phyloP scores from a whole-genome alignment of 352 stramenopile species.

The Phytophthora pinifolia region DNA sequence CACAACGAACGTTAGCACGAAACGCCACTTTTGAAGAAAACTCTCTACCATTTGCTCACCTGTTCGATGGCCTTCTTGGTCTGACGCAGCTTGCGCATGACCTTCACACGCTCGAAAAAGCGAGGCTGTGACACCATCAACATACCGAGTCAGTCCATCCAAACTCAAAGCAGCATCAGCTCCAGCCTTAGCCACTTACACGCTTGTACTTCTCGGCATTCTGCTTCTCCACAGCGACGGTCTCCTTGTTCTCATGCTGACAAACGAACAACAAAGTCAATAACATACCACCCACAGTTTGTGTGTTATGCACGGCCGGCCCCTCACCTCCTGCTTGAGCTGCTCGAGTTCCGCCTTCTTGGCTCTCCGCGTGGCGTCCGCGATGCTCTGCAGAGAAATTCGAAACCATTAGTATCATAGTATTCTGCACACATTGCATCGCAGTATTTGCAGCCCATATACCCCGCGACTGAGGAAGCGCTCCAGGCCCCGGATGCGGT shows the following conservation, averaged over 20 bases:
- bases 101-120: conserved; percentile 84
- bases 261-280: background rate
- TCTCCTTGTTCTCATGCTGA: conserved; percentile 48
- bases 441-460: conserved; percentile 6
- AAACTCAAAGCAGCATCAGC: background rate
- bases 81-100: conserved; percentile 81
- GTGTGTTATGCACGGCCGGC: background rate
- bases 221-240: conserved; percentile 62
- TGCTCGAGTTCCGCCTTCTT: conserved; percentile 57
- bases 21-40: background rate
- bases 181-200: conserved; percentile 25
- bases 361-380: conserved; percentile 39
- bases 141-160: background rate
- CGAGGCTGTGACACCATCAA: conserved; percentile 42
- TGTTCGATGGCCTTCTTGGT: conserved; percentile 49
- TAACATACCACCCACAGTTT: background rate
- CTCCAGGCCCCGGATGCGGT: conserved; percentile 77
- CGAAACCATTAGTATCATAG: background rate
- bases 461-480: conserved; percentile 77
- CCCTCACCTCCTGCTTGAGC: conserved; percentile 43
- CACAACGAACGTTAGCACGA: background rate
- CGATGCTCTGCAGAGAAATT: conserved; percentile 30
- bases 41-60: conserved; percentile 16
- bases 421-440: background rate
- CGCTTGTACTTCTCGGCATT: conserved; percentile 84